phyloP scores from a whole-genome alignment of 176 grass and related monocot species.

The Dactylis glomerata region DNA sequence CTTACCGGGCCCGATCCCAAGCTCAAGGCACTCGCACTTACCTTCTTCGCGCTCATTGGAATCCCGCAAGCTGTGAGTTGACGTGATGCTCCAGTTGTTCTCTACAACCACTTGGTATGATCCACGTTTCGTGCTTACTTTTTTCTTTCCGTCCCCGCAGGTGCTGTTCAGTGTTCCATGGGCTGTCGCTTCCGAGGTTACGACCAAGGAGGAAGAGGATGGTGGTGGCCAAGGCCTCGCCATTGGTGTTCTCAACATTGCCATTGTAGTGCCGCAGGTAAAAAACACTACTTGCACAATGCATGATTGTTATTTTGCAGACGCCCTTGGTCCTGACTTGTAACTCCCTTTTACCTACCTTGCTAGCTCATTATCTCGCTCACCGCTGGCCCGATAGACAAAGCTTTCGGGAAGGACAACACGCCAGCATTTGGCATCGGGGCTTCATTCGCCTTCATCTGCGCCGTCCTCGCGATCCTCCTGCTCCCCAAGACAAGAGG shows the following conservation, averaged over 20 bases:
- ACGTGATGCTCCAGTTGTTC: too few species aligned
- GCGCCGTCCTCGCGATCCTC: slow-evolving; percentile 20
- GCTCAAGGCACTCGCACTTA: background rate
- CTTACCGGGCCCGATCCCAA: slow-evolving; percentile 2
- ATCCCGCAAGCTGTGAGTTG: slow-evolving; percentile 28
- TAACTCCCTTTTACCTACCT: background rate
- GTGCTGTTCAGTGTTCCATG: slow-evolving; percentile 43
- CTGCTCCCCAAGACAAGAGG: slow-evolving; percentile 32
- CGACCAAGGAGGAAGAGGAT: slow-evolving; percentile 4
- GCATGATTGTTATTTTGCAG: background rate
- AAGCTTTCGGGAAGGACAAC: slow-evolving; percentile 38
- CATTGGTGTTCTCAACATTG: slow-evolving; percentile 50
- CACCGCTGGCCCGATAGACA: slow-evolving; percentile 26
- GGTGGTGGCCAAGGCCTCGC: slow-evolving; percentile 38
- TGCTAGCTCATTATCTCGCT: slow-evolving; percentile 31
- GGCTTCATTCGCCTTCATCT: slow-evolving; percentile 30
- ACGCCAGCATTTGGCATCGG: slow-evolving; percentile 37
- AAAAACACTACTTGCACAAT: background rate
- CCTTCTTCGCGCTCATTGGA: slow-evolving; percentile 35
- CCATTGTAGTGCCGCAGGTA: slow-evolving; percentile 41
- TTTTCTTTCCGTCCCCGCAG: too few species aligned
- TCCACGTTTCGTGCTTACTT: too few species aligned
- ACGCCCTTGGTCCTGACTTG: background rate
- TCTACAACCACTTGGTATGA: too few species aligned
- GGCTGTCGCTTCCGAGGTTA: slow-evolving; percentile 52